These are phyloP conservation scores for Parascedosporium putredinis DNA, from an alignment of 2,329 filamentous ascomycete genomes.

Conservation along the genomic window DNA sequence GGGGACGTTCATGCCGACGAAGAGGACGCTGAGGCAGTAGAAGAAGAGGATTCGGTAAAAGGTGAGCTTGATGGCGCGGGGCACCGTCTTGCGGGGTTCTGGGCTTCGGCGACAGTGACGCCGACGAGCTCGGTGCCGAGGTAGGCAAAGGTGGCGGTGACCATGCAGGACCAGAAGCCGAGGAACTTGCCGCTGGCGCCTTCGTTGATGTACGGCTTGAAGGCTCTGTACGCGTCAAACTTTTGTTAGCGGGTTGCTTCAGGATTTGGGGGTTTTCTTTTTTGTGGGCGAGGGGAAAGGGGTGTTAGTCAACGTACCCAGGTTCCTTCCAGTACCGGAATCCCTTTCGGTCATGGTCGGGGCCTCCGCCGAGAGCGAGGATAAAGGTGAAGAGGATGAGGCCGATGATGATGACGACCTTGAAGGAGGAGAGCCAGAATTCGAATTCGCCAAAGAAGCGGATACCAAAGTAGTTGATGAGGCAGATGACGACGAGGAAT, in stretches of 20 bases:
- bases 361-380: slow-evolving; percentile 55
- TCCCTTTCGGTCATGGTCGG: slow-evolving; percentile 49
- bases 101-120: slow-evolving; percentile 68
- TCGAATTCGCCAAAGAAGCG: slow-evolving; percentile 57
- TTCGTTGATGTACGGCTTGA: slow-evolving; percentile 33
- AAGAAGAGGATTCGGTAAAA: slow-evolving; percentile 77
- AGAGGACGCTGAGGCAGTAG: slow-evolving; percentile 63
- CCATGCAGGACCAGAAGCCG: slow-evolving; percentile 60
- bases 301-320: slow-evolving; percentile 24
- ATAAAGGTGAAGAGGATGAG: slow-evolving; percentile 56
- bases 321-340: slow-evolving; percentile 58
- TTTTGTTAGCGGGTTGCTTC: slow-evolving; percentile 10
- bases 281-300: slow-evolving; percentile 21
- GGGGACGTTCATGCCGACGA: slow-evolving; percentile 67
- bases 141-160: slow-evolving; percentile 70
- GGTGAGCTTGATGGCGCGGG: slow-evolving; percentile 66
- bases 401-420: slow-evolving; percentile 55
- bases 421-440: slow-evolving; percentile 55
- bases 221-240: slow-evolving; percentile 25
- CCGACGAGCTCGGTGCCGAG: slow-evolving; percentile 68
- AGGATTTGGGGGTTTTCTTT: too few relatives aligned
- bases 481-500: slow-evolving; percentile 51
- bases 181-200: slow-evolving; percentile 43
- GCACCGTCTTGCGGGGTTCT: slow-evolving; percentile 72
- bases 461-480: slow-evolving; percentile 62